phyloP scores from a whole-genome alignment of 805 yeast genomes.

The Kuraishia capsulata region DNA sequence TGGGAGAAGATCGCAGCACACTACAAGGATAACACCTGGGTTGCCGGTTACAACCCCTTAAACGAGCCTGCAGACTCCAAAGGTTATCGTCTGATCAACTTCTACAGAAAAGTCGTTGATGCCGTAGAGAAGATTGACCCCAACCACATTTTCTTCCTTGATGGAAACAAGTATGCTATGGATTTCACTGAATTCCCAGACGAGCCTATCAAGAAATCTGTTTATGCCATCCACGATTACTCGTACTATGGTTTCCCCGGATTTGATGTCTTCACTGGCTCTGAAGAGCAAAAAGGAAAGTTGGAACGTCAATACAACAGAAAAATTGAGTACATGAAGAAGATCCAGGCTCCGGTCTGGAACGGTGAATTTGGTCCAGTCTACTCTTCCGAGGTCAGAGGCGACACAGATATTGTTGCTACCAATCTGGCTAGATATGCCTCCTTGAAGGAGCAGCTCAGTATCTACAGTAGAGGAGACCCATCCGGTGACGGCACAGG shows the following conservation, averaged over 20 bases:
- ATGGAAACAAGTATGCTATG: conserved; percentile 42
- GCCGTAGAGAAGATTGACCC: conserved; percentile 35
- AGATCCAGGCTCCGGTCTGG: conserved; percentile 39
- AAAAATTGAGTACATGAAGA: conserved; percentile 32
- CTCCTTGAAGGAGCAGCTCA: conserved; percentile 36
- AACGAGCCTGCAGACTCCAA: conserved; percentile 39
- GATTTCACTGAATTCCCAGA: conserved; percentile 40
- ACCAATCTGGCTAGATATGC: conserved; percentile 30
- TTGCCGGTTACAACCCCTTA: conserved; percentile 47
- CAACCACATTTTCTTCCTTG: conserved; percentile 38
- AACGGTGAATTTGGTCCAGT: conserved; percentile 48
- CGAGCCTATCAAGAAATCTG: conserved; percentile 27
- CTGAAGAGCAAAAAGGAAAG: conserved; percentile 24
- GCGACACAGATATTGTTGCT: conserved; percentile 27
- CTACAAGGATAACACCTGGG: conserved; percentile 36
- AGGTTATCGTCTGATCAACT: conserved; percentile 18
- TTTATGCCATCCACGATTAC: conserved; percentile 44
- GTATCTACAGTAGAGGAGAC: conserved; percentile 32
- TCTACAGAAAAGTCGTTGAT: conserved; percentile 27
- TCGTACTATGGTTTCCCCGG: conserved; percentile 35
- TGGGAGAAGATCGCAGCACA: conserved; percentile 36
- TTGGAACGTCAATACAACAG: conserved; percentile 29
- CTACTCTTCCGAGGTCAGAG: conserved; percentile 32
- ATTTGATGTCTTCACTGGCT: conserved; percentile 23
- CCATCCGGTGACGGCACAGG: conserved; percentile 37